phyloP scores from a whole-genome alignment of 2,329 filamentous ascomycete genomes.

The Berkeleyomyces rouxiae region DNA sequence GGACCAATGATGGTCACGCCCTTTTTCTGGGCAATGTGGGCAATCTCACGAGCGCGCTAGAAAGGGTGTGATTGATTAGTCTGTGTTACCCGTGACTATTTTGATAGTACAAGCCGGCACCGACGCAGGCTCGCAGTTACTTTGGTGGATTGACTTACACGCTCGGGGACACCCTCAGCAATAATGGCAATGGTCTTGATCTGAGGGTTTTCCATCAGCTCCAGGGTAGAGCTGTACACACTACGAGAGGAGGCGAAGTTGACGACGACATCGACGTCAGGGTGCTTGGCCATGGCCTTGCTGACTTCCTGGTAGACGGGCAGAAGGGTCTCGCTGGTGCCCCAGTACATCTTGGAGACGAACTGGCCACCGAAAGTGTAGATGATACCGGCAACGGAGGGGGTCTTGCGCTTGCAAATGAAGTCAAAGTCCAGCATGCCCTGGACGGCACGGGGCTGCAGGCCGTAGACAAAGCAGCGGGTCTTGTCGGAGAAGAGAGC shows the following conservation, averaged over 20 bases:
- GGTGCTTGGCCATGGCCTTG: slow-evolving; percentile 93
- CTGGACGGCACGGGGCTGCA: slow-evolving; percentile 85
- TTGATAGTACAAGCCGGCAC: not conserved
- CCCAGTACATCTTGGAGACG: slow-evolving; percentile 99
- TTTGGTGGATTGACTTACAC: slow-evolving; percentile 41
- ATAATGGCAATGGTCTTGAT: slow-evolving; percentile 99
- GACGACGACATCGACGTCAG: slow-evolving; percentile 91
- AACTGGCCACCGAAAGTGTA: slow-evolving; percentile 99
- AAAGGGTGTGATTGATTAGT: not conserved
- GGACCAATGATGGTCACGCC: slow-evolving; percentile 97
- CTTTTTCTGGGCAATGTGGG: slow-evolving; percentile 94
- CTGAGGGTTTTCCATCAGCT: slow-evolving; percentile 92
- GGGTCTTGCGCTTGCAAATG: slow-evolving; percentile 97
- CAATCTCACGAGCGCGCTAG: slow-evolving; percentile 90
- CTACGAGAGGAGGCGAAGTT: slow-evolving; percentile 98
- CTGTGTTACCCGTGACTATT: not conserved
- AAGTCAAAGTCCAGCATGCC: slow-evolving; percentile 99
- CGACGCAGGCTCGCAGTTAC: not conserved
- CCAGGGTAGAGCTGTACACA: slow-evolving; percentile 97
- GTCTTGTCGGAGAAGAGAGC: slow-evolving; percentile 99
- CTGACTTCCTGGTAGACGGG: slow-evolving; percentile 91
- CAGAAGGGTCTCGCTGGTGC: slow-evolving; percentile 94
- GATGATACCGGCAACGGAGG: slow-evolving; percentile 97
- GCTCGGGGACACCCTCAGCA: slow-evolving; percentile 95
- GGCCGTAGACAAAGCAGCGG: slow-evolving; percentile 98